phyloP scores from a whole-genome alignment of 192 early-diverging fungal species.

The Entomortierella lignicola region DNA sequence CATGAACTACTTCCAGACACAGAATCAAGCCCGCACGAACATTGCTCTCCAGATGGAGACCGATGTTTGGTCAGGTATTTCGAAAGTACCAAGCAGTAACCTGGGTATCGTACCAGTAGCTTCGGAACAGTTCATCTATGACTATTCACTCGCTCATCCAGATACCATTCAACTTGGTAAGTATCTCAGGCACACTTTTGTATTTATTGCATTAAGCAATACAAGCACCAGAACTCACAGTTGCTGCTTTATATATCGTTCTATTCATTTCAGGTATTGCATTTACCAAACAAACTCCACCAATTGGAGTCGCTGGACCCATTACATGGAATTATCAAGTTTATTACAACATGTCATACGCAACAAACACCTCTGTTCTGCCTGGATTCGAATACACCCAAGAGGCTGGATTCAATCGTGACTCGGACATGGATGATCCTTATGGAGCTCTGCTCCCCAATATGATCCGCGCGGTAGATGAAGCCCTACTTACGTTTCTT shows the following conservation, averaged over 20 bases:
- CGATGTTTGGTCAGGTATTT: conserved; percentile 30
- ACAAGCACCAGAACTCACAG: too few species aligned
- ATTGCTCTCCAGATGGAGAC: conserved; percentile 16
- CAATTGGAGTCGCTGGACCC: conserved; percentile 17
- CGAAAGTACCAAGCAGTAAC: conserved; percentile 31
- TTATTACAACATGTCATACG: conserved; percentile 73
- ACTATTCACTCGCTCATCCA: conserved; percentile 71
- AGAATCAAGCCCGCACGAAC: conserved; percentile 37
- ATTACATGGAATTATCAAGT: conserved; percentile 76
- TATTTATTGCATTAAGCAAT: too few species aligned
- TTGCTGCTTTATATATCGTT: too few species aligned
- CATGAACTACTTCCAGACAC: conserved; percentile 40
- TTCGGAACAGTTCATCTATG: conserved; percentile 70
- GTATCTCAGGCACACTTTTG: background rate
- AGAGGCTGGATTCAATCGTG: conserved; percentile 31
- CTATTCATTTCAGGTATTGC: conserved; percentile 19
- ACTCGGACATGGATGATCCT: conserved; percentile 2
- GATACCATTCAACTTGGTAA: conserved; percentile 76
- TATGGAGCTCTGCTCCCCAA: conserved; percentile 36
- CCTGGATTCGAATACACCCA: conserved; percentile 49
- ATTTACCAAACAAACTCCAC: conserved; percentile 30
- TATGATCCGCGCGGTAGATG: conserved; percentile 41
- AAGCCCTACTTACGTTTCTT: conserved; percentile 35
- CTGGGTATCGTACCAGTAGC: conserved; percentile 69
- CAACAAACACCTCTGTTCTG: conserved; percentile 68